A percentile compares a stretch with the other conserved stretches of the same genome.
phyloP scores from a whole-genome alignment of 2,329 filamentous ascomycete species.

The Aspergillus oerlinghausenensis region DNA sequence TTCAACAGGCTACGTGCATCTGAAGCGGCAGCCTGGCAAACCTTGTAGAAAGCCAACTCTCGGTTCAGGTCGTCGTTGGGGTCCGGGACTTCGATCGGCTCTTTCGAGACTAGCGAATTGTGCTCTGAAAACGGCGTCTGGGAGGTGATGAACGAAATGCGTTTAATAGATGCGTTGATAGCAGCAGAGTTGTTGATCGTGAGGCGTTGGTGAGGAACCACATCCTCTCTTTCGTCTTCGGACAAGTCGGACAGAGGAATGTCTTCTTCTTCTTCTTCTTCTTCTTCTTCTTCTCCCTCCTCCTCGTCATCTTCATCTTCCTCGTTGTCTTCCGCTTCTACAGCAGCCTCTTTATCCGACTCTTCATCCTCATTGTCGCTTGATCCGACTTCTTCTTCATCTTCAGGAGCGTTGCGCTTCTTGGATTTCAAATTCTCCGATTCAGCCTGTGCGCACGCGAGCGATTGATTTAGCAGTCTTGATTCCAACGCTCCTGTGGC shows the following conservation, averaged over 20 bases:
- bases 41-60: constrained; percentile 88
- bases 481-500: neutral
- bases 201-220: constrained; percentile 84
- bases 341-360: constrained; percentile 26
- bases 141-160: constrained; percentile 52
- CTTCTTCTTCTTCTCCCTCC: constrained; percentile 65
- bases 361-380: constrained; percentile 25
- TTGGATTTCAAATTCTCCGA: constrained; percentile 11
- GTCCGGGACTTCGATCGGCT: constrained; percentile 70
- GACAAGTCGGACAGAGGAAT: constrained; percentile 82
- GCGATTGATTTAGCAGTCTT: constrained; percentile 1
- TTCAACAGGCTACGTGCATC: constrained; percentile 69
- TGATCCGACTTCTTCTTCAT: constrained; percentile 38
- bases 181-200: constrained; percentile 97
- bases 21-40: constrained; percentile 74
- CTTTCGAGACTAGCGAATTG: constrained; percentile 67
- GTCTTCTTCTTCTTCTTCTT: constrained; percentile 75
- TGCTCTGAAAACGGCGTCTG: constrained; percentile 76
- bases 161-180: constrained; percentile 72
- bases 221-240: constrained; percentile 77
- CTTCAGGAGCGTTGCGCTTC: constrained; percentile 20
- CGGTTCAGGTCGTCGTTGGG: constrained; percentile 87
- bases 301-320: constrained; percentile 38
- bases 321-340: constrained; percentile 27
- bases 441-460: neutral